Evolutionary conservation across 768 basidiomycete species (phyloP).

Genomic region (Naganishia onofrii): DNA sequence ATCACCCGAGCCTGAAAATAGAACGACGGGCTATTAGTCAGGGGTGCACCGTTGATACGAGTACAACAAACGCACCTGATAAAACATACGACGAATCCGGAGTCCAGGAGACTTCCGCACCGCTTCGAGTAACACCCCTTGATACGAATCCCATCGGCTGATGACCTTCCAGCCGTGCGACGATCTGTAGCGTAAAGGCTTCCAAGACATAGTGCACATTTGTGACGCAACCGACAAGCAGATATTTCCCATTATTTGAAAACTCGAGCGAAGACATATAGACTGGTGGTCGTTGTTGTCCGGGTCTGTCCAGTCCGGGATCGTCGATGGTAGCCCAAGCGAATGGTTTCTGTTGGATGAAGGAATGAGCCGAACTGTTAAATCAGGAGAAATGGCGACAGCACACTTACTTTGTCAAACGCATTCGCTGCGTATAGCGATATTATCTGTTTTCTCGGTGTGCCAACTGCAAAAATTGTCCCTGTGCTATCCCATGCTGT

Average conservation of each 20-base stretch:
- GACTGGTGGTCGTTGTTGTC: slow-evolving; percentile 81
- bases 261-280: slow-evolving; percentile 88
- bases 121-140: slow-evolving; percentile 61
- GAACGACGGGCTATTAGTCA: slow-evolving; percentile 38
- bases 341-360: slow-evolving; percentile 68
- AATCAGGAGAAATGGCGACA: background rate
- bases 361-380: background rate
- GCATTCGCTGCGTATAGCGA: slow-evolving; percentile 39
- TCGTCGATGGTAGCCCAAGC: slow-evolving; percentile 78
- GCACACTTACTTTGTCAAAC: slow-evolving; percentile 42
- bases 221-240: slow-evolving; percentile 88
- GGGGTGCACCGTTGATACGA: slow-evolving; percentile 50
- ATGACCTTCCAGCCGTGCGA: slow-evolving; percentile 83
- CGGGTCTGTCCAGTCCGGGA: slow-evolving; percentile 67
- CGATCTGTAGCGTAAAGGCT: slow-evolving; percentile 76
- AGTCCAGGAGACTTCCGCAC: slow-evolving; percentile 92
- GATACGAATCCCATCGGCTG: slow-evolving; percentile 72
- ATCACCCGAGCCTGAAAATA: slow-evolving; percentile 55
- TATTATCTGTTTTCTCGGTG: slow-evolving; percentile 40
- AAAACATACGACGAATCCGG: slow-evolving; percentile 89
- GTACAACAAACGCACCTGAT: slow-evolving; percentile 57
- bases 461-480: slow-evolving; percentile 44
- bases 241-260: slow-evolving; percentile 81
- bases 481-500: slow-evolving; percentile 46
- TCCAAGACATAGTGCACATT: slow-evolving; percentile 91